Evolutionary conservation across 139 green algal species (phyloP).

Genomic region (Tetratostichococcus sp.): DNA sequence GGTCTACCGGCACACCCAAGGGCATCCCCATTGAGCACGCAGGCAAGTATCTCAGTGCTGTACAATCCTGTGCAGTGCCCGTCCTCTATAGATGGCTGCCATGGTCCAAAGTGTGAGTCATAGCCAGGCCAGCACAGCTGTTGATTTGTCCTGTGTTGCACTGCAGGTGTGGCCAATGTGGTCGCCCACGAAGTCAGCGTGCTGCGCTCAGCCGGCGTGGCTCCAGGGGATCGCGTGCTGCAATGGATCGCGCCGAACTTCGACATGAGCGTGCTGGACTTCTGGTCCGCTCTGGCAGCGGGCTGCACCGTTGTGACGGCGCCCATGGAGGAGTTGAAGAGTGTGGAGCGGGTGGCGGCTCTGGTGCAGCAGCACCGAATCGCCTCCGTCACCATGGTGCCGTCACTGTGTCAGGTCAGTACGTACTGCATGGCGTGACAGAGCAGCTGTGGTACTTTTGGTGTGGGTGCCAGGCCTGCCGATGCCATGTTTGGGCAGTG

Average conservation of each 20-base stretch:
- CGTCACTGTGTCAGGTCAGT: constrained; percentile 2
- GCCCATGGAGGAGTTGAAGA: constrained; percentile 12
- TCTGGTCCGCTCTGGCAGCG: constrained; percentile 11
- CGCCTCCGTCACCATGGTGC: constrained; percentile 11
- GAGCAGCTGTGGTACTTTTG: no score
- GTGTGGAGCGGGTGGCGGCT: constrained; percentile 18
- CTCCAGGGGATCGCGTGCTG: background rate
- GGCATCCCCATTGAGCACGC: constrained; percentile 36
- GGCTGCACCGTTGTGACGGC: constrained; percentile 20
- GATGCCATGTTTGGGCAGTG: background rate
- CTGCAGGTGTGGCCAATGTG: background rate
- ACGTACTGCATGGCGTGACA: no score
- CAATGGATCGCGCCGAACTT: constrained; percentile 32
- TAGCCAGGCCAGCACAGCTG: no score
- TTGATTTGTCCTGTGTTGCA: no score
- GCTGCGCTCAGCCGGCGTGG: background rate
- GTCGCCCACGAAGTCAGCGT: background rate
- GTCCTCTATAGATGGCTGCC: no score
- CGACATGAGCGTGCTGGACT: constrained; percentile 27
- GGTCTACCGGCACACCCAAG: constrained; percentile 56
- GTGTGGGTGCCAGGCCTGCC: background rate
- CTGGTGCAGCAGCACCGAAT: constrained; percentile 11
- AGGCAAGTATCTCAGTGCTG: no score
- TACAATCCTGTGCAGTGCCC: no score
- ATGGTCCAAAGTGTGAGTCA: no score